A percentile compares a stretch with the other conserved stretches of the same genome.
These are phyloP conservation scores for Saccharomyces pastorianus DNA, from an alignment of 1,139 yeast species.

Conservation along the genomic window DNA sequence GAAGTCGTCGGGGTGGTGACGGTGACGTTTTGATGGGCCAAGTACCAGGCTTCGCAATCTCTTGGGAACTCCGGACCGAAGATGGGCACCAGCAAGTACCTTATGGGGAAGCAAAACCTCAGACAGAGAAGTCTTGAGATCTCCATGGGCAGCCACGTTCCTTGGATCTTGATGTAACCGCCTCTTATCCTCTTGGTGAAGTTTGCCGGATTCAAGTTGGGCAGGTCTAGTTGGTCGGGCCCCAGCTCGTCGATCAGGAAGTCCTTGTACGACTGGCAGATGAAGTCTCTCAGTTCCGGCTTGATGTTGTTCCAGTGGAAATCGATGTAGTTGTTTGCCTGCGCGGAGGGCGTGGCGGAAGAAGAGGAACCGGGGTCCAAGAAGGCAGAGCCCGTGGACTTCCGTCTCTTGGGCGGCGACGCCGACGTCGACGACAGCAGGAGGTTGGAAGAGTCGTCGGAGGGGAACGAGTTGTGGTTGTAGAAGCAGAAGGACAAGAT, in stretches of 20 bases:
- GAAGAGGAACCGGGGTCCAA: not conserved
- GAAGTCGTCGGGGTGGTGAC: not conserved
- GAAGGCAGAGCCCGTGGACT: slow-evolving; percentile 7
- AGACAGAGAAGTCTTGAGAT: slow-evolving; percentile 63
- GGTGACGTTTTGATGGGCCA: not conserved
- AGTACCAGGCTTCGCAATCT: slow-evolving; percentile 38
- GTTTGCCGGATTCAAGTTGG: slow-evolving; percentile 18
- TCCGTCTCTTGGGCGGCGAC: slow-evolving; percentile 7
- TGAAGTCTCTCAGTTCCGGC: slow-evolving; percentile 43
- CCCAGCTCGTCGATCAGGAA: not conserved
- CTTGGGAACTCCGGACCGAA: slow-evolving; percentile 71
- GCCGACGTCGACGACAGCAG: not conserved
- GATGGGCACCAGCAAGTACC: slow-evolving; percentile 69
- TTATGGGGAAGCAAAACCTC: slow-evolving; percentile 68
- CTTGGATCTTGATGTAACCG: slow-evolving; percentile 87
- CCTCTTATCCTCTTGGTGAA: slow-evolving; percentile 74
- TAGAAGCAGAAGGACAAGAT: slow-evolving; percentile 5
- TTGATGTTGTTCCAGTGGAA: slow-evolving; percentile 29
- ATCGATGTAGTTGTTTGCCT: slow-evolving; percentile 19
- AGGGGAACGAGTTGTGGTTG: not conserved
- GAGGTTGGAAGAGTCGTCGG: not conserved
- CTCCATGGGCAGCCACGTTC: slow-evolving; percentile 82
- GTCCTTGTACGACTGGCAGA: slow-evolving; percentile 6
- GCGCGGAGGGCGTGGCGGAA: not conserved
- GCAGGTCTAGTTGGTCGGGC: slow-evolving; percentile 2